Evolutionary conservation across 768 basidiomycete species (phyloP).

Genomic region (Mycena venus): DNA sequence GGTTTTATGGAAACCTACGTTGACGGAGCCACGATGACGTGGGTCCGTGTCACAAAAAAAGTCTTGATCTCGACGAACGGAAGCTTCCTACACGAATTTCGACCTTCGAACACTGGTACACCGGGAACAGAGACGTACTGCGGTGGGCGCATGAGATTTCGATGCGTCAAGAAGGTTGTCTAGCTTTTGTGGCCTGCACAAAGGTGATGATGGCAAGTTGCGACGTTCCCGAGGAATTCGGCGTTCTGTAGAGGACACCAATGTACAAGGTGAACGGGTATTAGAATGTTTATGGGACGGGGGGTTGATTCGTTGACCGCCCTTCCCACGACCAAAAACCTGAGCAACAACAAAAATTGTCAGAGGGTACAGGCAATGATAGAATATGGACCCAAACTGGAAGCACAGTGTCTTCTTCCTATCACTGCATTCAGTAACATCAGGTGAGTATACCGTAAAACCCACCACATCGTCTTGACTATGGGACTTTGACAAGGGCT

Average conservation of each 20-base stretch:
- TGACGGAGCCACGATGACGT: not conserved
- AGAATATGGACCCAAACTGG: not conserved
- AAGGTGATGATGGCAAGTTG: not conserved
- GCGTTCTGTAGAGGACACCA: not conserved
- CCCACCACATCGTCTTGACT: not conserved
- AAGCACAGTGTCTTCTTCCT: not conserved
- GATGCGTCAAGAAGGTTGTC: not conserved
- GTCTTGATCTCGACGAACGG: not conserved
- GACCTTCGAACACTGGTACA: not conserved
- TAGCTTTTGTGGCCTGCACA: not conserved
- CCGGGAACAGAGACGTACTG: not conserved
- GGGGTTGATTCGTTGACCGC: not conserved
- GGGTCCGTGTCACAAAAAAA: not conserved
- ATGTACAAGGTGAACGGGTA: not conserved
- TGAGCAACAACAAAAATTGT: not conserved
- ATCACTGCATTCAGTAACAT: not conserved
- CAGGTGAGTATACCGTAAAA: not conserved
- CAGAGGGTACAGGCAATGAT: not conserved
- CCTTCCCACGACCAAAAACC: not conserved
- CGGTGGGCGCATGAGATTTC: not conserved
- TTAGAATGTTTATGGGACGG: not conserved
- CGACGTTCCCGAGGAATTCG: not conserved
- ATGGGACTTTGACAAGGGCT: not conserved
- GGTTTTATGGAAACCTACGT: not conserved
- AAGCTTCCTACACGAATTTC: not conserved